Evolutionary conservation across 805 yeast genomes (phyloP), one percentile per base, ranked within the genome.

Genomic region (Ogataea ganodermae): DNA sequence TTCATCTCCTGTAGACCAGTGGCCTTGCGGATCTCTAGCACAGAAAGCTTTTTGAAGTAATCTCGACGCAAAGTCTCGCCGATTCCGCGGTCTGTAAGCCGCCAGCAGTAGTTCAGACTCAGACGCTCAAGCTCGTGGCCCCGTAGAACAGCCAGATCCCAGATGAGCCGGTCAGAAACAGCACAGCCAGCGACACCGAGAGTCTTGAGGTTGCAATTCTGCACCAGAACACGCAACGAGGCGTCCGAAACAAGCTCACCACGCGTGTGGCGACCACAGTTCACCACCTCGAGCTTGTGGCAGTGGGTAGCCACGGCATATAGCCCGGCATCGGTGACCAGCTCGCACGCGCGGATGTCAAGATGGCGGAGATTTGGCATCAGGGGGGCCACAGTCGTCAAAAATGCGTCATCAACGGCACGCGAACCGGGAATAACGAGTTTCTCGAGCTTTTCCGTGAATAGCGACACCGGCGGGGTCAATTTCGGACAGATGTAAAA

Each of bases 151-250:
- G 90, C 89, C 27, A 91, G 67, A 58, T 86, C 91, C 96, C 96
- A 89, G 13, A 91, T 70, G 4, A 87, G 74, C 35, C 80, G 74
- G 68, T 91, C 96, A 6, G 87, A 80, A 16, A 91, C 76, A 36
- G 78, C 73, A 64, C 96, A 89, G 6, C 98, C 98, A 0, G 97
- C 96, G 17, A 89, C 69, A 0, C 97, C 97, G 36, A 91, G 70
- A 0, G 97, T 89, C 37, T 74, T 72, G 38, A 84, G 72, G 17
- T 68, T 62, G 45, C 89, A 83, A 56, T 78, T 78, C 28, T 72
- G 71, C 8, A 82, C 77, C 22, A 90, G 67, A 12, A 76, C 75
- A 12, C 78, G 69, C 21, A 90, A 63, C 6, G 94, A 80, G 30
- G 78, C 71, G 69, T 88, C 92, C 1, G 96, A 83, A 40, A 91